These are phyloP conservation scores for Nyctanthes arbortristis DNA, from an alignment of 257 asterid species.

Conservation along the genomic window DNA sequence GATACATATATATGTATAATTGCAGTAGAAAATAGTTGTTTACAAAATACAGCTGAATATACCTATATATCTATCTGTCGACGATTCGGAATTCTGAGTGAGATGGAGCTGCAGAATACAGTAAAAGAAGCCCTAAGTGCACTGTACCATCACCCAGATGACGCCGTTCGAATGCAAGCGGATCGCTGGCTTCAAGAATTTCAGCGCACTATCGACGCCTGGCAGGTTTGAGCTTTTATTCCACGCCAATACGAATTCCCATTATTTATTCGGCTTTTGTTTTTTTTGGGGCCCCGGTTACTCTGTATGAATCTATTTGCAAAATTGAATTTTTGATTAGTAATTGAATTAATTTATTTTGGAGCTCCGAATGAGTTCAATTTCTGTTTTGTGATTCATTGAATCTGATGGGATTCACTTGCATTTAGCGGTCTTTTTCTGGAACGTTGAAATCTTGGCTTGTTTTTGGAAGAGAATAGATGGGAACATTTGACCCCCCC, in stretches of 20 bases:
- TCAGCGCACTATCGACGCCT: slow-evolving; percentile 94
- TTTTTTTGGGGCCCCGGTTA: background rate
- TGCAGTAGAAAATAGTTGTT: background rate
- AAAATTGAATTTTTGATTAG: slow-evolving; percentile 22
- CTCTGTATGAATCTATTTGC: slow-evolving; percentile 17
- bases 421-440: slow-evolving; percentile 17
- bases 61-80: slow-evolving; percentile 9
- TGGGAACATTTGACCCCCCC: slow-evolving; percentile 13
- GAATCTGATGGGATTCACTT: slow-evolving; percentile 20
- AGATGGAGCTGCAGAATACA: slow-evolving; percentile 93
- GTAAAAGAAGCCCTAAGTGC: slow-evolving; percentile 99
- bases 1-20: background rate
- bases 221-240: slow-evolving; percentile 86
- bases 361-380: slow-evolving; percentile 15
- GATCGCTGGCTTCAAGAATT: slow-evolving; percentile 98
- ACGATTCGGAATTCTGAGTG: slow-evolving; percentile 18
- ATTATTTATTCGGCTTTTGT: background rate
- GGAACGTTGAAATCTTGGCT: slow-evolving; percentile 21
- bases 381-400: background rate
- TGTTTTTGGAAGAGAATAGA: background rate
- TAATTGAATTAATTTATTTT: slow-evolving; percentile 11
- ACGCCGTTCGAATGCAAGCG: slow-evolving; percentile 90
- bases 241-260: background rate
- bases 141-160: slow-evolving; percentile 93
- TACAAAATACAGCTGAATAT: background rate